Conservation (phyloP, 2,329 filamentous ascomycete species). For the Fusarium austroafricanum region DNA sequence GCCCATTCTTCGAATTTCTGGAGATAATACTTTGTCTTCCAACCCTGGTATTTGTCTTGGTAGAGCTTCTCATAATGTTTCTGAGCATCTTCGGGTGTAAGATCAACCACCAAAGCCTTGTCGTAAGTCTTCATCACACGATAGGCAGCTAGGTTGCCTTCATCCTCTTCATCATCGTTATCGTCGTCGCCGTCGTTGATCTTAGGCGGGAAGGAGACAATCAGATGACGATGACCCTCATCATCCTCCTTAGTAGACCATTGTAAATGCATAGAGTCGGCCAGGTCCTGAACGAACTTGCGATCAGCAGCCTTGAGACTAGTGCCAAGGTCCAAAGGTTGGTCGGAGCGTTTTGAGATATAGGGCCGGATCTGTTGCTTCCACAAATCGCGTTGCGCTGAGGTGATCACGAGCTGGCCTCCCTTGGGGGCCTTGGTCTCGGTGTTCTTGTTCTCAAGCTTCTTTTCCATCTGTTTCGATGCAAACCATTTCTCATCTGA, state of each 20-base stretch:
- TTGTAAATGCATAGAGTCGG: conserved; percentile 68
- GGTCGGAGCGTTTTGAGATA: conserved; percentile 74
- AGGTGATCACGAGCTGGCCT: conserved; percentile 77
- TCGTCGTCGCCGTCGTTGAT: conserved; percentile 41
- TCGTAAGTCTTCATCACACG: conserved; percentile 92
- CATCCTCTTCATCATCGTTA: conserved; percentile 72
- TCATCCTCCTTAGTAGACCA: conserved; percentile 70
- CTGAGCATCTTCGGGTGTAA: conserved; percentile 82
- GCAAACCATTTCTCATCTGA: conserved; percentile 92
- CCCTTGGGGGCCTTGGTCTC: conserved; percentile 66
- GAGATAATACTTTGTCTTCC: conserved; percentile 95
- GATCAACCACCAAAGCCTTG: conserved; percentile 85
- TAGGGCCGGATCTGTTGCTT: conserved; percentile 83
- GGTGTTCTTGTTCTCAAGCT: conserved; percentile 67
- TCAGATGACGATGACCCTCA: conserved; percentile 64
- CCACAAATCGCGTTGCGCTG: conserved; percentile 84
- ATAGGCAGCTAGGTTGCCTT: conserved; percentile 85
- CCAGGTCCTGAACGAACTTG: conserved; percentile 91
- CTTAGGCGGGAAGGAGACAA: conserved; percentile 62
- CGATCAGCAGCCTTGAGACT: conserved; percentile 85
- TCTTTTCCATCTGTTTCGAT: conserved; percentile 81
- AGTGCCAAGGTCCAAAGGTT: conserved; percentile 78
- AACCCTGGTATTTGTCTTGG: conserved; percentile 86
- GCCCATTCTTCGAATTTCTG: conserved; percentile 91
- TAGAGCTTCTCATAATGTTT: conserved; percentile 85